Percentiles rank a stretch among this genome's conserved stretches.
Evolutionary conservation across 129 eudicot species (phyloP).

Genomic region (Flaveria trinervia): DNA sequence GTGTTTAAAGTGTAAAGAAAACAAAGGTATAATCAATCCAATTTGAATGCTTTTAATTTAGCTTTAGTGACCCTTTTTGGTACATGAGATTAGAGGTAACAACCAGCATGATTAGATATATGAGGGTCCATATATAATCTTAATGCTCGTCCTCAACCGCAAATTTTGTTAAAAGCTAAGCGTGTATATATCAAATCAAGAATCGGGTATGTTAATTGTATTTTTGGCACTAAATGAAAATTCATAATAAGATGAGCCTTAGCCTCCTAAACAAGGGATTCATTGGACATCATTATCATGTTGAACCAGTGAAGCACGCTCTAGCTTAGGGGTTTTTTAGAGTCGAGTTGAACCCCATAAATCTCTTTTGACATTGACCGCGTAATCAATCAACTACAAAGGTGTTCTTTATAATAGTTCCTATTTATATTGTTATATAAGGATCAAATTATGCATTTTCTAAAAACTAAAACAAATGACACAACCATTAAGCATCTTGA

Average conservation of each 20-base stretch:
- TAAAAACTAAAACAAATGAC: neutral
- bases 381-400: neutral
- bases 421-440: neutral
- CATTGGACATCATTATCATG: neutral
- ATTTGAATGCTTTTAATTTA: slow-evolving; percentile 35
- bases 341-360: neutral
- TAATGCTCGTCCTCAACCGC: slow-evolving; percentile 4
- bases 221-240: neutral
- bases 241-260: neutral
- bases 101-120: slow-evolving; percentile 44
- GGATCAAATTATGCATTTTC: neutral
- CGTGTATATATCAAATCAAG: slow-evolving; percentile 3
- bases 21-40: slow-evolving; percentile 34
- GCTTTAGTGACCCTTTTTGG: slow-evolving; percentile 36
- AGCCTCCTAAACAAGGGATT: neutral
- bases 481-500: neutral
- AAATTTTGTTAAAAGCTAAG: neutral
- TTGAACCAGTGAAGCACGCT: neutral
- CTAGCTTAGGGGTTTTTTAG: neutral
- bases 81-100: slow-evolving; percentile 42
- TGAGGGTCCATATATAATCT: slow-evolving; percentile 38
- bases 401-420: neutral
- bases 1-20: slow-evolving; percentile 35
- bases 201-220: neutral
- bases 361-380: neutral